phyloP scores from a whole-genome alignment of 441 rosid species.

The Euphorbia corollata region DNA sequence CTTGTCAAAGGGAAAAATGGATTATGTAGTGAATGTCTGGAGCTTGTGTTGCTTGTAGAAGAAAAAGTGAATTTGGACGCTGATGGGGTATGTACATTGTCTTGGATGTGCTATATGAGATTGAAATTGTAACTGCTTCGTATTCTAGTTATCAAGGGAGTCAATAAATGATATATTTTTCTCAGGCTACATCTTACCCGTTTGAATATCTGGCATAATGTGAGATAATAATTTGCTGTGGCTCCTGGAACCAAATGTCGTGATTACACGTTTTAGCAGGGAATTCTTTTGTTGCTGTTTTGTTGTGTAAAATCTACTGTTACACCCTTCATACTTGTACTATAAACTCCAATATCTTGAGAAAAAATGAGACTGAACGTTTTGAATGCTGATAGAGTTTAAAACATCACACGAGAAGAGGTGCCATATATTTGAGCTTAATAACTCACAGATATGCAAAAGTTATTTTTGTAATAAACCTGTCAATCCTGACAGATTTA shows the following conservation, averaged over 20 bases:
- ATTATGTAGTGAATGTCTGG: slow-evolving; percentile 40
- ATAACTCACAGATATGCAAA: not conserved
- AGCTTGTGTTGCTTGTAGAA: slow-evolving; percentile 40
- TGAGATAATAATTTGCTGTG: not conserved
- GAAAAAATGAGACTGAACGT: not conserved
- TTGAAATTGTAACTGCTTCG: slow-evolving; percentile 2
- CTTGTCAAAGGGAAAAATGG: slow-evolving; percentile 36
- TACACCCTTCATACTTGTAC: not conserved
- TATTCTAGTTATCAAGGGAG: not conserved
- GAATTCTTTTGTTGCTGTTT: not conserved
- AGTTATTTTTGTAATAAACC: not conserved
- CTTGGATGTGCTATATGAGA: slow-evolving; percentile 2
- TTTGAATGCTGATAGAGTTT: not conserved
- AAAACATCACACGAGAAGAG: not conserved
- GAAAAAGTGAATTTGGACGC: slow-evolving; percentile 33
- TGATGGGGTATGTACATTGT: slow-evolving; percentile 34
- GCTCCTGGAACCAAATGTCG: slow-evolving; percentile 5
- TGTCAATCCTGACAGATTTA: not conserved
- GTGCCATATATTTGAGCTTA: not conserved
- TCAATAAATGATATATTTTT: not conserved
- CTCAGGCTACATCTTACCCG: not conserved
- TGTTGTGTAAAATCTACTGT: slow-evolving; percentile 7
- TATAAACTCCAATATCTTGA: not conserved
- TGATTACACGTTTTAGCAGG: not conserved
- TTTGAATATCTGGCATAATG: not conserved